Evolutionary conservation across 2,329 filamentous ascomycete genomes (phyloP).

Genomic region (Ophiognomonia clavigignenti-juglandacearum): DNA sequence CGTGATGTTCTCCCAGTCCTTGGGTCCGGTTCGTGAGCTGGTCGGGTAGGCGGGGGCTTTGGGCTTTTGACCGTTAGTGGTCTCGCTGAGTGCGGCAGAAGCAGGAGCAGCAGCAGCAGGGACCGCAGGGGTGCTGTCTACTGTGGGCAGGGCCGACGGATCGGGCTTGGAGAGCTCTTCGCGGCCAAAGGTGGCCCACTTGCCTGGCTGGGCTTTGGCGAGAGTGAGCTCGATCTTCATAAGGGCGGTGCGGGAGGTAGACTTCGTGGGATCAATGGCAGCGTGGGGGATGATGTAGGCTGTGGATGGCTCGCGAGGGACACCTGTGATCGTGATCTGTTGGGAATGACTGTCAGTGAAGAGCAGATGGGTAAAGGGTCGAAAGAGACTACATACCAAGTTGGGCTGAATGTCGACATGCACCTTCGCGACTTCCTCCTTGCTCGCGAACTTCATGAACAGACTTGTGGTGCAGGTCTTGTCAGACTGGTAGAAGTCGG

Average conservation of each 20-base stretch:
- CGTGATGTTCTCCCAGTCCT: conserved; percentile 90
- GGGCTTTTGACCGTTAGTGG: neutral
- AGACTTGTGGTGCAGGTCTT: conserved; percentile 30
- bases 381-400: conserved; percentile 3
- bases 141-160: neutral
- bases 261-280: conserved; percentile 19
- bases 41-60: conserved; percentile 68
- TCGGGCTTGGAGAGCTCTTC: conserved; percentile 17
- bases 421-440: conserved; percentile 21
- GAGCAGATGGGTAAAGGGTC: neutral
- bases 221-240: conserved; percentile 31
- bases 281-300: conserved; percentile 20
- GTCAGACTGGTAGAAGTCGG: conserved; percentile 37
- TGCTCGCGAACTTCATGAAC: conserved; percentile 34
- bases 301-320: conserved; percentile 6
- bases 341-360: too few species aligned
- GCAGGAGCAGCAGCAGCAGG: neutral
- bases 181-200: conserved; percentile 28
- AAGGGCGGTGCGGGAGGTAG: conserved; percentile 22
- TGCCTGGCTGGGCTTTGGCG: conserved; percentile 24
- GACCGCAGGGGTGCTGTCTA: neutral
- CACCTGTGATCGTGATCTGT: conserved; percentile 3
- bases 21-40: conserved; percentile 75
- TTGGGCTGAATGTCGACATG: conserved; percentile 9
- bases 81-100: neutral